These are phyloP conservation scores for Fusarium guadeloupense DNA, from an alignment of 2,329 filamentous ascomycete genomes.

Conservation along the genomic window DNA sequence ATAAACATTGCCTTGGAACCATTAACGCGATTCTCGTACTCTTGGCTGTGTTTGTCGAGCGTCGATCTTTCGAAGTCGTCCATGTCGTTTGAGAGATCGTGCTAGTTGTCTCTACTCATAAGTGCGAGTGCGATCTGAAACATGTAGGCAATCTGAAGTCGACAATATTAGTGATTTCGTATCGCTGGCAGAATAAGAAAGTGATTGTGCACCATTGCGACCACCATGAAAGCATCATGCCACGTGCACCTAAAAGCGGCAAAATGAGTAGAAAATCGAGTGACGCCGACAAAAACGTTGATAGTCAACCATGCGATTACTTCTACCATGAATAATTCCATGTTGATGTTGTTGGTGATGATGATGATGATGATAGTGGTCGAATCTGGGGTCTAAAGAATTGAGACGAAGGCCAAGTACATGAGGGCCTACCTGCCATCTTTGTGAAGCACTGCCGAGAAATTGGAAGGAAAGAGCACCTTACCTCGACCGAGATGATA, in stretches of 20 bases:
- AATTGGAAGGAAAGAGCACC: not conserved
- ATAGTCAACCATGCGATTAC: slow-evolving; percentile 48
- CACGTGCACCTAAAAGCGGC: slow-evolving; percentile 46
- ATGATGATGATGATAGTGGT: not conserved
- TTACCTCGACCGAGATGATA: too few species aligned
- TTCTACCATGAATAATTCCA: slow-evolving; percentile 45
- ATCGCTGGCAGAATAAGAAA: slow-evolving; percentile 55
- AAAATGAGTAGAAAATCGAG: slow-evolving; percentile 50
- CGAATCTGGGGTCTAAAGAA: not conserved
- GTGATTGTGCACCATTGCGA: slow-evolving; percentile 48
- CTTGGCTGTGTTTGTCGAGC: slow-evolving; percentile 52
- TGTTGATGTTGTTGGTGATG: not conserved
- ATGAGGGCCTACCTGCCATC: too few species aligned
- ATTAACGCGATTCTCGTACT: slow-evolving; percentile 49
- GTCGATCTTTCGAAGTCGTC: slow-evolving; percentile 55
- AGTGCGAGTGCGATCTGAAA: slow-evolving; percentile 60
- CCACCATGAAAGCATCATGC: slow-evolving; percentile 50
- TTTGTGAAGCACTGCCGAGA: too few species aligned
- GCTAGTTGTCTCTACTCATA: slow-evolving; percentile 54
- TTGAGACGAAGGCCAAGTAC: too few species aligned
- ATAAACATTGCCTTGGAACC: slow-evolving; percentile 64
- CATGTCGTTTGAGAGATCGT: slow-evolving; percentile 63
- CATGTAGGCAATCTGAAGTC: slow-evolving; percentile 57
- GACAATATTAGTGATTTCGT: slow-evolving; percentile 48
- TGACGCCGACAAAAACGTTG: too few species aligned